A percentile compares a stretch with the other conserved stretches of the same genome.
Conservation (phyloP, 1,284 basidiomycete species). For the Xanthoconium separans region DNA sequence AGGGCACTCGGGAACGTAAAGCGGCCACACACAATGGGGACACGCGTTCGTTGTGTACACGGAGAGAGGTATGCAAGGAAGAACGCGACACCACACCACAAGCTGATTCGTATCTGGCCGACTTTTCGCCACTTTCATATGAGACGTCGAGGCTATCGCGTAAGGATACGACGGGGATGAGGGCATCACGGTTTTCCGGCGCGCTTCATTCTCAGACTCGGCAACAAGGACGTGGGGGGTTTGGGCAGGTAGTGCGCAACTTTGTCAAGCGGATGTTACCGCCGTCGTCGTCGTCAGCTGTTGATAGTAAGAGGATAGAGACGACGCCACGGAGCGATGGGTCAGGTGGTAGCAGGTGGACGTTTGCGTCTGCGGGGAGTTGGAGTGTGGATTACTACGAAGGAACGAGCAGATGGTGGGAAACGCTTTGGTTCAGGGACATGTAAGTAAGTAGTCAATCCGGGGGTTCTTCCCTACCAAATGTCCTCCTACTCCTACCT, state of each 20-base stretch:
- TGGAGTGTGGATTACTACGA: constrained; percentile 8
- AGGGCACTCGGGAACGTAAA: constrained; percentile 2
- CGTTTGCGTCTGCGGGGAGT: constrained; percentile 15
- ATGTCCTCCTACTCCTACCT: too few species aligned
- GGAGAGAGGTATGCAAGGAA: neutral
- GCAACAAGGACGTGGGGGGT: constrained; percentile 12
- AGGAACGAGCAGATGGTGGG: constrained; percentile 19
- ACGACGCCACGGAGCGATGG: constrained; percentile 19
- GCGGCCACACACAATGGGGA: neutral
- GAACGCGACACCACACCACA: neutral
- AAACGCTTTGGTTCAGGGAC: constrained; percentile 14
- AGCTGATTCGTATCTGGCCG: constrained; percentile 13
- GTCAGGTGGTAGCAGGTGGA: constrained; percentile 22
- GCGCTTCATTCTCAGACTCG: neutral
- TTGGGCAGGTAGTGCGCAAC: constrained; percentile 24
- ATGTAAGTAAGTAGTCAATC: too few species aligned
- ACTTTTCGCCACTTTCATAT: constrained; percentile 14
- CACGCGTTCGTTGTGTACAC: neutral
- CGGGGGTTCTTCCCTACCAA: too few species aligned
- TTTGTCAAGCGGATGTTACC: constrained; percentile 26
- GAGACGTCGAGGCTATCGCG: neutral
- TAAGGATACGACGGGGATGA: neutral
- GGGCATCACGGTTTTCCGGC: constrained; percentile 1
- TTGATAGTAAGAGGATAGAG: neutral
- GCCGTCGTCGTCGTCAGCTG: constrained; percentile 12